A percentile compares a stretch with the other conserved stretches of the same genome.
phyloP scores from a whole-genome alignment of 1,284 basidiomycete species.

The Porogramme epimiltina region DNA sequence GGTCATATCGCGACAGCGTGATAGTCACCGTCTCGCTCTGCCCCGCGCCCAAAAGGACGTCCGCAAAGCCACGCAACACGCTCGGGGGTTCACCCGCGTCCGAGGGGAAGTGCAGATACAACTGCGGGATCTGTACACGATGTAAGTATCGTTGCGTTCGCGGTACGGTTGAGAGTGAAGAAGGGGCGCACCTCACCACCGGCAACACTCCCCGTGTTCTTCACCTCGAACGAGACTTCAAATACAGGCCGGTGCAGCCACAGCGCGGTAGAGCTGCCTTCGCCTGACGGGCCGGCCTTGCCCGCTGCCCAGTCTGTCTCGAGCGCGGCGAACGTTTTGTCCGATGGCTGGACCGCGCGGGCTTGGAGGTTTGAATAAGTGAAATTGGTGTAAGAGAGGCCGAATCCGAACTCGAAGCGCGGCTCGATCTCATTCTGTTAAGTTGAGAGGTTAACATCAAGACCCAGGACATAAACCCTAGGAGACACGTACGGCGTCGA shows the following conservation, averaged over 20 bases:
- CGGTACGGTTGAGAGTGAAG: too few relatives aligned
- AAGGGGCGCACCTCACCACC: constrained; percentile 60
- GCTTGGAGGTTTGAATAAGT: constrained; percentile 60
- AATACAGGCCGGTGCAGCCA: constrained; percentile 70
- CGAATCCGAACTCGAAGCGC: constrained; percentile 81
- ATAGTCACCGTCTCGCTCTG: constrained; percentile 38
- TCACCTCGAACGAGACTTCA: constrained; percentile 57
- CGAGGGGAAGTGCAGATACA: constrained; percentile 45
- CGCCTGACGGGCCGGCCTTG: constrained; percentile 28
- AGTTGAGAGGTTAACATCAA: not conserved
- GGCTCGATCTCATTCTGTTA: constrained; percentile 57
- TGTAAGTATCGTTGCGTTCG: too few relatives aligned
- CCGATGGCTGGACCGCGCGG: constrained; percentile 35
- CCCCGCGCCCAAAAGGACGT: constrained; percentile 41
- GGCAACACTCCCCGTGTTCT: constrained; percentile 55
- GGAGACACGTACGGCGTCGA: constrained; percentile 51
- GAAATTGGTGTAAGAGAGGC: constrained; percentile 84
- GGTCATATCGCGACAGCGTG: constrained; percentile 43
- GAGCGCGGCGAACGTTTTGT: constrained; percentile 37
- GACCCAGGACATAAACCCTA: not conserved
- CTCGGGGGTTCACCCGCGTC: constrained; percentile 43
- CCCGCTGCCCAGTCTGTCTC: constrained; percentile 44
- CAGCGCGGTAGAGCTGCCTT: constrained; percentile 55
- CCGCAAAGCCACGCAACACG: constrained; percentile 46
- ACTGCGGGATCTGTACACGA: constrained; percentile 40